These are phyloP conservation scores for Thermothelomyces thermophilus DNA, from an alignment of 2,329 filamentous ascomycete species.

Conservation along the genomic window DNA sequence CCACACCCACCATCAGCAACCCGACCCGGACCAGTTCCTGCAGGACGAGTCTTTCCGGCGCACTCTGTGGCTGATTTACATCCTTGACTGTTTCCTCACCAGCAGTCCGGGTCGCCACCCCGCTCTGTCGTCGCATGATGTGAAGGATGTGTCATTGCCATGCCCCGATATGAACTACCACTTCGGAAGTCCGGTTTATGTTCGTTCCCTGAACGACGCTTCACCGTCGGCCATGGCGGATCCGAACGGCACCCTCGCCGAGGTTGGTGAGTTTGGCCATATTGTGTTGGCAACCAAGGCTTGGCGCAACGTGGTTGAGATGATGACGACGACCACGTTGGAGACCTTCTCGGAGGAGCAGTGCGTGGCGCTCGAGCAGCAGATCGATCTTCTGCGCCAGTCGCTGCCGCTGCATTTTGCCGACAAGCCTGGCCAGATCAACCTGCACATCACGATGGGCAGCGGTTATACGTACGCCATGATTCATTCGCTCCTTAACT, in stretches of 20 bases:
- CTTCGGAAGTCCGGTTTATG: constrained; percentile 53
- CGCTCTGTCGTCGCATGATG: constrained; percentile 48
- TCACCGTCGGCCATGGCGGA: constrained; percentile 35
- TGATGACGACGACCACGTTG: constrained; percentile 49
- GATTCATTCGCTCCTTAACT: constrained; percentile 56
- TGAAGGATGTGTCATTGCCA: constrained; percentile 49
- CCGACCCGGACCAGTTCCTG: constrained; percentile 52
- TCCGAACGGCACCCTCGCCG: constrained; percentile 35
- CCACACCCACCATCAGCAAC: constrained; percentile 45
- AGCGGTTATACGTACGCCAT: constrained; percentile 57
- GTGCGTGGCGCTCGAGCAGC: constrained; percentile 44
- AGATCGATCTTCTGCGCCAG: constrained; percentile 49
- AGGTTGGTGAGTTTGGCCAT: constrained; percentile 56
- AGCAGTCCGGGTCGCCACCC: constrained; percentile 55
- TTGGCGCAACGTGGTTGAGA: constrained; percentile 56
- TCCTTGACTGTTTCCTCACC: constrained; percentile 56
- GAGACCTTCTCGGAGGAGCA: constrained; percentile 48
- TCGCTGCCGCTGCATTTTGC: constrained; percentile 53
- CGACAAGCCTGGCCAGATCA: constrained; percentile 56
- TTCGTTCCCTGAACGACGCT: constrained; percentile 46
- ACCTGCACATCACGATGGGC: constrained; percentile 57
- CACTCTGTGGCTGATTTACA: constrained; percentile 56
- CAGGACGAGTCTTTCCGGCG: constrained; percentile 56
- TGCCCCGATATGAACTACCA: constrained; percentile 58
- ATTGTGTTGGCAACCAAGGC: constrained; percentile 55